Conservation (phyloP, 2,329 filamentous ascomycete genomes). For the Cladosporium sp. region DNA sequence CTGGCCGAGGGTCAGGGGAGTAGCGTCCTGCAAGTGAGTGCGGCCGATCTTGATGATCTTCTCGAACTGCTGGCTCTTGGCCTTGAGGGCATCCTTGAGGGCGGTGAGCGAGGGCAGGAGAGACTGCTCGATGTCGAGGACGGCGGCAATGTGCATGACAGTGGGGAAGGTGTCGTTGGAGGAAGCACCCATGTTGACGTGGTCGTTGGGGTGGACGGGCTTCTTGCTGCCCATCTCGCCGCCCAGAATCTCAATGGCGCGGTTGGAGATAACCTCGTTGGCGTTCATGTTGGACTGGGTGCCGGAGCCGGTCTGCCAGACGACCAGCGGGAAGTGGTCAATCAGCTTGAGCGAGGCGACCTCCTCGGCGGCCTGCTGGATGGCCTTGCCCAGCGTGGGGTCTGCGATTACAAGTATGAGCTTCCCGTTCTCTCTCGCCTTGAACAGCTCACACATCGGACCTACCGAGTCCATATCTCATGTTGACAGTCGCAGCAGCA, state of each 20-base stretch:
- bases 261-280: conserved; percentile 99
- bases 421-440: neutral
- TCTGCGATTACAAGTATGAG: conserved; percentile 48
- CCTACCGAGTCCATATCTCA: conserved; percentile 82
- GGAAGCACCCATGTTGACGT: conserved; percentile 98
- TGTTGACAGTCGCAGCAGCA: conserved; percentile 91
- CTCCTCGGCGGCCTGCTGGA: conserved; percentile 89
- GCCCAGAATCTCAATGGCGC: conserved; percentile 94
- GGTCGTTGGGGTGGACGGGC: conserved; percentile 98
- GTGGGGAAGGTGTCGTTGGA: conserved; percentile 99
- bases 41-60: conserved; percentile 98
- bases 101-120: conserved; percentile 78
- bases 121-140: conserved; percentile 83
- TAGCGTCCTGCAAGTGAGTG: conserved; percentile 96
- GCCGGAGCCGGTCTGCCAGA: conserved; percentile 98
- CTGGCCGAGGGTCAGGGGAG: conserved; percentile 89
- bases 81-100: conserved; percentile 77
- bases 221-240: conserved; percentile 95
- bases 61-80: conserved; percentile 84
- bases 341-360: conserved; percentile 89
- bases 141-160: conserved; percentile 98
- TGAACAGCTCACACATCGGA: neutral
- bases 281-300: conserved; percentile 99
- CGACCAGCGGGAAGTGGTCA: conserved; percentile 96
- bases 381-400: conserved; percentile 82